These are phyloP conservation scores for Arachis monticola DNA, from an alignment of 331 rosid species.

Conservation along the genomic window DNA sequence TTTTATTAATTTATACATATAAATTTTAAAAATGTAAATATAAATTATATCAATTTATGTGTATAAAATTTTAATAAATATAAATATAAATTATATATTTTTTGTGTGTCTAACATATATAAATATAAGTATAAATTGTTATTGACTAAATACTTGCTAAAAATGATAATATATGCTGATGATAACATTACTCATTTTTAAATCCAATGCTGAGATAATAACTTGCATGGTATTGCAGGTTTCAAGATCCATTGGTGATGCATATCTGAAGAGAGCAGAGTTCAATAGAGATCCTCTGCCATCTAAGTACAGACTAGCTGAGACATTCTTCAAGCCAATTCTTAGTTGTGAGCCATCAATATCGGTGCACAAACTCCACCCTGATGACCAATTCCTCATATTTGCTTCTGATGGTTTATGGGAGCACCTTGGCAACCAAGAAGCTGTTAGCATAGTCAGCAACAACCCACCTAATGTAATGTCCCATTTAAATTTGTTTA, in stretches of 20 bases:
- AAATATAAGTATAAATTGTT: no score
- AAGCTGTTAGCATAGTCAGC: slow-evolving; percentile 80
- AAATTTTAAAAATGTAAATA: no score
- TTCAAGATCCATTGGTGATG: slow-evolving; percentile 91
- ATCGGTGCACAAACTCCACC: slow-evolving; percentile 61
- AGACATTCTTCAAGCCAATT: slow-evolving; percentile 77
- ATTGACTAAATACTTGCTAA: no score
- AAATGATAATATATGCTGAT: no score
- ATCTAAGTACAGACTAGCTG: slow-evolving; percentile 63
- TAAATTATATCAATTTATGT: no score
- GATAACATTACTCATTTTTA: no score
- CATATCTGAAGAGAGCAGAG: slow-evolving; percentile 78
- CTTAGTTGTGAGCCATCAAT: slow-evolving; percentile 79
- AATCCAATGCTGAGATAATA: background rate
- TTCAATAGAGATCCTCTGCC: slow-evolving; percentile 84
- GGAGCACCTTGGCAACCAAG: slow-evolving; percentile 93
- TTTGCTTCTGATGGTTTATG: slow-evolving; percentile 97
- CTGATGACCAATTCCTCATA: slow-evolving; percentile 79
- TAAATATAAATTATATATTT: no score
- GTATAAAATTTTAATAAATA: no score
- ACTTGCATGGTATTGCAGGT: slow-evolving; percentile 53
- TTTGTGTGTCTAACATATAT: no score
- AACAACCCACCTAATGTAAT: slow-evolving; percentile 70
- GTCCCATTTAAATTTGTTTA: slow-evolving; percentile 2
- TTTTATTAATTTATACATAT: no score